These are phyloP conservation scores for Aegilops speltoides DNA, from an alignment of 176 grass and related monocot genomes.

Conservation along the genomic window DNA sequence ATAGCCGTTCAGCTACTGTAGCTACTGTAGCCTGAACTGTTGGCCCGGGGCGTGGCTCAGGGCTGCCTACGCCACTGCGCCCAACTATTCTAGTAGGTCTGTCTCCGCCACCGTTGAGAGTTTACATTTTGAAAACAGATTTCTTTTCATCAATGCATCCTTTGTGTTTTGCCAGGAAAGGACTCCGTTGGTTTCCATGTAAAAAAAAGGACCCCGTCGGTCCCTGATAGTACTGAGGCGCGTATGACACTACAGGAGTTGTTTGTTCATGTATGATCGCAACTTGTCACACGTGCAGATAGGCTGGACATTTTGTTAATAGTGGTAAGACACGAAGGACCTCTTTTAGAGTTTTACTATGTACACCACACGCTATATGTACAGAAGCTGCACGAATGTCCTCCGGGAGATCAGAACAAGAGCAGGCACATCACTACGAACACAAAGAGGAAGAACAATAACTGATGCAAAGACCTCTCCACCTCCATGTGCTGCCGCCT, in stretches of 20 bases:
- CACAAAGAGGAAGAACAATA: constrained; percentile 67
- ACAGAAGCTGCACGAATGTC: not conserved
- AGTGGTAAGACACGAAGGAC: not conserved
- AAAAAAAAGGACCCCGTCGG: not conserved
- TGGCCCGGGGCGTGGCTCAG: too few species aligned
- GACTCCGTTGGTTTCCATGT: too few species aligned
- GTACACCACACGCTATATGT: not conserved
- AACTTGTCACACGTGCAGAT: too few species aligned
- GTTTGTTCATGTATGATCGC: too few species aligned
- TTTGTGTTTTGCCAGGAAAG: not conserved
- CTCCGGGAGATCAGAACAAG: constrained; percentile 49
- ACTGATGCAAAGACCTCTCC: constrained; percentile 79
- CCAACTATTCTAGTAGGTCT: too few species aligned
- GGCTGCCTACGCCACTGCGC: too few species aligned
- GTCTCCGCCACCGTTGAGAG: not conserved
- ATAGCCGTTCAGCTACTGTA: too few species aligned
- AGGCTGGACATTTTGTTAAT: too few species aligned
- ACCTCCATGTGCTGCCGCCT: constrained; percentile 59
- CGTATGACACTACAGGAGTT: not conserved
- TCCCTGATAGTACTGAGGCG: not conserved
- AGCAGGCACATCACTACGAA: constrained; percentile 67
- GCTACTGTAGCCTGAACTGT: too few species aligned
- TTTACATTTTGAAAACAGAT: not conserved
- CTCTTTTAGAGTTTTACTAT: not conserved
- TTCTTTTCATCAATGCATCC: not conserved